Evolutionary conservation across 495 filamentous ascomycete genomes (phyloP), one percentile per base, ranked within the genome.

Genomic region (Hypoxylon rickii): DNA sequence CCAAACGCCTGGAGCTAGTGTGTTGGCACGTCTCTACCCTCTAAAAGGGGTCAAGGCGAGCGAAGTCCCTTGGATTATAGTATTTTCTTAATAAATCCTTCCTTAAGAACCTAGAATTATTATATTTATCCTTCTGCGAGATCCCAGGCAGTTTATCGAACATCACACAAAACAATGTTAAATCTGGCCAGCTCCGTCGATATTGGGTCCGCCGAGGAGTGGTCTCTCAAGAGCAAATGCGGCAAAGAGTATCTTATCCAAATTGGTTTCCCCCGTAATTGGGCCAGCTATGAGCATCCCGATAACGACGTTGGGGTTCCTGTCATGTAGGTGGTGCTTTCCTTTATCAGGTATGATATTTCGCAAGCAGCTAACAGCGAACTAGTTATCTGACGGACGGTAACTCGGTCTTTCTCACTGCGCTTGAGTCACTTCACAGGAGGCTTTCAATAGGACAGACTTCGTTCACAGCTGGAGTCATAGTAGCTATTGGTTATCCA

Each of bases 401-500:
- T 13, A 45, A 45, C 13, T 45, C 42, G 1, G 42, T 33, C 4
- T 45, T 45, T 7, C 42, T 45, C 26, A 45, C 42, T 13, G 42
- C 42, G 6, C 42, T 45, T 33, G 42, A 45, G 10, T n/a, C 24
- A 16, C 13, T 45, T n/a, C 26, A 45, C 10, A 13, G 42, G 26
- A 32, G 42, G 4, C 42, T 45, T 4, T 45, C 24, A 7, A 8
- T 32, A 16, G 7, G 16, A 2, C 19, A 10, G 7, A 12, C 24
- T 16, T 7, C 15, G 1, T 45, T 45, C 15, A 6, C 42, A 2
- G n/a, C 24, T 15, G 42, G 42, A 10, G 16, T 45, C 7, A 12
- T 45, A 13, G 42, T 45, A 19, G 42, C 24, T 7, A 45, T 45
- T 15, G 42, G 42, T 13, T 45, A 45, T 15, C 42, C 42, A n/a